Evolutionary conservation across 495 filamentous ascomycete species (phyloP).

Genomic region (Aeminium ludgeri): DNA sequence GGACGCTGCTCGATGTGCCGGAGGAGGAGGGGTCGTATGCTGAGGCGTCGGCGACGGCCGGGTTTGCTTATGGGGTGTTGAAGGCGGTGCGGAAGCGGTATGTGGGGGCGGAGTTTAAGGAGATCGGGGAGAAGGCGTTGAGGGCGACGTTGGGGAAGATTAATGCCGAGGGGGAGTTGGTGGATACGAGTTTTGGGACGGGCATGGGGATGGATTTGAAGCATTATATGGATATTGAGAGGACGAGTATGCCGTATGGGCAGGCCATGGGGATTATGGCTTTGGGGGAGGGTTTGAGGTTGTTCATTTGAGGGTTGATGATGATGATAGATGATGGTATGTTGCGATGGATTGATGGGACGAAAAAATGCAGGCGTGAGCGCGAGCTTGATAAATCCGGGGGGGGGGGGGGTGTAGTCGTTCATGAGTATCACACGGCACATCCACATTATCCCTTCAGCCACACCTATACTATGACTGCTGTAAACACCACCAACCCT

Average conservation of each 20-base stretch:
- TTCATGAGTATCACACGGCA: too few relatives aligned
- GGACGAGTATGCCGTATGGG: constrained; percentile 62
- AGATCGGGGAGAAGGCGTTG: constrained; percentile 42
- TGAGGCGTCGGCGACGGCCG: constrained; percentile 56
- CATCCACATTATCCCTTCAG: too few relatives aligned
- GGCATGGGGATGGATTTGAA: constrained; percentile 49
- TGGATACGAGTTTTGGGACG: constrained; percentile 57
- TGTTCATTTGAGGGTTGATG: constrained; percentile 22
- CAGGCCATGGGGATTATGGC: constrained; percentile 66
- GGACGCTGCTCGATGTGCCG: constrained; percentile 44
- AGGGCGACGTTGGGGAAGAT: constrained; percentile 43
- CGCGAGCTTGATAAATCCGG: too few relatives aligned
- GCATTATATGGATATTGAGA: constrained; percentile 51
- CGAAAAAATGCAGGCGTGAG: too few relatives aligned
- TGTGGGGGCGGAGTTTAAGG: constrained; percentile 32
- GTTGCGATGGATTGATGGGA: too few relatives aligned
- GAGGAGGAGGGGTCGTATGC: constrained; percentile 43
- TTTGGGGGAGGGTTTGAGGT: constrained; percentile 45
- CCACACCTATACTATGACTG: too few relatives aligned
- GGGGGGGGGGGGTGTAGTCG: too few relatives aligned
- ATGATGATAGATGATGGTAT: too few relatives aligned
- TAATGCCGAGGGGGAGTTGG: constrained; percentile 43
- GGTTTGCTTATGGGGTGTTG: constrained; percentile 58
- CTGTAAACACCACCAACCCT: too few relatives aligned
- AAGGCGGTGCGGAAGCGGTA: constrained; percentile 53